These are phyloP conservation scores for Bipolaris victoriae DNA, from an alignment of 2,329 filamentous ascomycete genomes.

Conservation along the genomic window DNA sequence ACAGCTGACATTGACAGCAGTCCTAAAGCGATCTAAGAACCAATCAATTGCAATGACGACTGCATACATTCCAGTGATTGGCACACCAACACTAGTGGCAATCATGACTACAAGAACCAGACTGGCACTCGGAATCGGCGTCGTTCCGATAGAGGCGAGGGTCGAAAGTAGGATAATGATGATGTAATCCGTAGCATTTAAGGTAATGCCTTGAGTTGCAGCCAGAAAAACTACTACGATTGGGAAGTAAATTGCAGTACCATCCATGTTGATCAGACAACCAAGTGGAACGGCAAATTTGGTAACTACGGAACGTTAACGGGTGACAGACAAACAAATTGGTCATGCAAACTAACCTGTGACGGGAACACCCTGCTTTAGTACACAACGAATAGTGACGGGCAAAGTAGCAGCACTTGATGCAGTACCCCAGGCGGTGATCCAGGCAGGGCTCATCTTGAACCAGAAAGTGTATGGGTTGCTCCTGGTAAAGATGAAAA, in stretches of 20 bases:
- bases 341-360: slow-evolving; percentile 24
- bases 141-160: slow-evolving; percentile 60
- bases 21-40: slow-evolving; percentile 64
- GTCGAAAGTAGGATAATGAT: slow-evolving; percentile 59
- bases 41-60: slow-evolving; percentile 62
- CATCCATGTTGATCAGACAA: slow-evolving; percentile 47
- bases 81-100: slow-evolving; percentile 53
- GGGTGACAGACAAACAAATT: background rate
- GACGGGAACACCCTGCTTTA: slow-evolving; percentile 51
- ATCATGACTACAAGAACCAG: slow-evolving; percentile 62
- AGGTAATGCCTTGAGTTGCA: slow-evolving; percentile 55
- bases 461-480: slow-evolving; percentile 60
- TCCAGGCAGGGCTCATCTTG: slow-evolving; percentile 59
- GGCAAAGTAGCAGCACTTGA: slow-evolving; percentile 61
- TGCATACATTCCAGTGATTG: slow-evolving; percentile 58
- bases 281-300: slow-evolving; percentile 59
- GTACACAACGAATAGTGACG: slow-evolving; percentile 54
- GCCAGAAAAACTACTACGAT: slow-evolving; percentile 61
- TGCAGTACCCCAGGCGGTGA: slow-evolving; percentile 62
- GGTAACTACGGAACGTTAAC: slow-evolving; percentile 33
- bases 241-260: slow-evolving; percentile 63
- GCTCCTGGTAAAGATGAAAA: slow-evolving; percentile 42
- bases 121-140: slow-evolving; percentile 60
- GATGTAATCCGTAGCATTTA: slow-evolving; percentile 56
- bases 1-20: slow-evolving; percentile 59